Base-by-base conservation (phyloP, 345 rosid species). In the Hevea brasiliensis region DNA sequence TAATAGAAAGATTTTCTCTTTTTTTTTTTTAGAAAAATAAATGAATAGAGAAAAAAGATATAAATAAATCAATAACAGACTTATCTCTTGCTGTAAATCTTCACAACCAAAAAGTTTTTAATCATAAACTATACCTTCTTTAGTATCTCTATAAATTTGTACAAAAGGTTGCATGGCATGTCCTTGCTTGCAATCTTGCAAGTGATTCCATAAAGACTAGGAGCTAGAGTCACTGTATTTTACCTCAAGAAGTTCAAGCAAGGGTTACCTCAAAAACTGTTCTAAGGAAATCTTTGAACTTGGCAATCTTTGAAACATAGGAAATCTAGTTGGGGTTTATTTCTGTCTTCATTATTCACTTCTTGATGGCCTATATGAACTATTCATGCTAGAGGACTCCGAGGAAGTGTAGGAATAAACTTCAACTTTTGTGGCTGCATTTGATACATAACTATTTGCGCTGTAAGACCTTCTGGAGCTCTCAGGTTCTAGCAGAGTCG, bases 371-470 rank as follows among this genome's bases (percentile, higher is more conserved):
- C 37, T 74, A 48, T 77, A 65, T 41, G 81, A 78, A n/a, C 83
- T 77, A 17, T 35, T 63, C 65, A 65, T 41, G 29, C 82, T 82
- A 13, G 77, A 75, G 21, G 83, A 70, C 57, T 80, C 82, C 3
- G 79, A 42, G 44, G 79, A 80, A 72, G 72, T 70, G 56, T 20
- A 58, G 1, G 80, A 83, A 65, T 13, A 65, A 50, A 67, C 72
- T 62, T 63, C 82, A 47, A 76, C 20, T 66, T 65, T 79, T 20
- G 67, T 68, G 17, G 73, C 65, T 11, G 59, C 76, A 45, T 82
- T 82, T 61, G 84, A 65, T 24, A 60, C 67, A 59, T 59, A 78
- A 51, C 85, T 84, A 70, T 61, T 70, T 26, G 77, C 32, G 66
- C 70, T 82, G 6, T 9, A 58, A 47, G 83, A 67, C 59, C 74